Base-by-base conservation (phyloP, 495 filamentous ascomycete species). In the Tuber aestivum region DNA sequence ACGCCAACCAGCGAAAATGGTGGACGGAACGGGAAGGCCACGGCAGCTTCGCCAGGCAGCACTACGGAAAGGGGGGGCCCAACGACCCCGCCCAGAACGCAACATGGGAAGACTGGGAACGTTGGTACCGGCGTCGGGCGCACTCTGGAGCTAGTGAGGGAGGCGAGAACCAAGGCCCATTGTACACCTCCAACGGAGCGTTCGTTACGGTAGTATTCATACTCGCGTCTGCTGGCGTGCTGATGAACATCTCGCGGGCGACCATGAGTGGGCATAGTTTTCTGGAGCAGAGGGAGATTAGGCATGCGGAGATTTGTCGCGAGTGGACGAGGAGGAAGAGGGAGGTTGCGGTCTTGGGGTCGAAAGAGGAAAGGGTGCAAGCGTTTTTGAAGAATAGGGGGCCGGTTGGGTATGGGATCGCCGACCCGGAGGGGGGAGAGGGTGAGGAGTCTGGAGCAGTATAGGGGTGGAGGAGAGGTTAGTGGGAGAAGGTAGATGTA, bases 41-140 rank as follows among this genome's bases (percentile, higher is more conserved):
- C 37, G 72, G 74, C 45, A 75, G 82, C 70, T 84, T 83, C 65
- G 70, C 80, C n/a, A 79, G 81, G 21, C 78, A 83, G 41, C 81
- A 85, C 72, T 86, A 89, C 18, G 89, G 88, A 83, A 82, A 86
- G 5, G 84, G 86, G 18, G 76, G 85, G 27, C 84, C 86, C 0
- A 85, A 86, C 1, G 89, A 88, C 32, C 90, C 95, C 37, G 90
- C 89, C 81, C 86, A 87, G 75, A 97, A 97, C 82, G 96, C 93
- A 20, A 99, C 95, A 0, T 99, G 95, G 95, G 95, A 99, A 82
- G 96, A 99, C 83, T 99, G 96, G 95, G 94, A 99, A 85, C 87
- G 87, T 61, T 99, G 92, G 92, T 89, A 93, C 79, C 85, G 89
- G 37, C 86, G 89, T 45, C 82, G 82, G 41, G 73, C 79, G 4